Conservation (phyloP, 371 early-diverging fungal genomes). For the Circinella umbellata region DNA sequence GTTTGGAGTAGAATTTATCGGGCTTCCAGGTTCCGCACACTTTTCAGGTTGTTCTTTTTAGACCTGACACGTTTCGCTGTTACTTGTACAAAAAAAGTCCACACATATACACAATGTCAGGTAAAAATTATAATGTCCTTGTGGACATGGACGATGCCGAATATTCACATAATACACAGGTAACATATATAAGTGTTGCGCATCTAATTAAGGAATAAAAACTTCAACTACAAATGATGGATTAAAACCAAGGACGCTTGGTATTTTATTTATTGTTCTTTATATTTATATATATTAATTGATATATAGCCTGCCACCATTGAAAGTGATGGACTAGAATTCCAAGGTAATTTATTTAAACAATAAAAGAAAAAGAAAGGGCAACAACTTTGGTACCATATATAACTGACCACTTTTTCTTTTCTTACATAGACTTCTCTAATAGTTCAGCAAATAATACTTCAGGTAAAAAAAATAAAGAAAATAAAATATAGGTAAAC, state of each 20-base stretch:
- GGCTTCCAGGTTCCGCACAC: no score
- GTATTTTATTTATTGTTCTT: neutral
- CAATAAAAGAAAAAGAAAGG: neutral
- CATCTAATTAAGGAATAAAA: neutral
- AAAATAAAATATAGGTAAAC: neutral
- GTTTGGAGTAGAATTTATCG: no score
- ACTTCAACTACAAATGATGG: no score
- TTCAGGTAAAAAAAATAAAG: constrained; percentile 12
- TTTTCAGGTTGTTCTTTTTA: no score
- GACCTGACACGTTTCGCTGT: no score
- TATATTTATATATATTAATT: no score
- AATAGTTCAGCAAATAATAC: constrained; percentile 17
- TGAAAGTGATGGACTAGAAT: constrained; percentile 58
- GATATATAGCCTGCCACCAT: constrained; percentile 46
- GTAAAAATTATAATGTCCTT: constrained; percentile 54
- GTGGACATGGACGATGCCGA: constrained; percentile 55
- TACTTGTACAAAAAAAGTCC: neutral
- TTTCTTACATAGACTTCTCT: constrained; percentile 22
- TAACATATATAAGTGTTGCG: constrained; percentile 20
- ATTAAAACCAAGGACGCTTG: neutral
- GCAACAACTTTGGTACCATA: neutral
- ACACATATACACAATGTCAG: constrained; percentile 24
- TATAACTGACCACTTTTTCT: neutral
- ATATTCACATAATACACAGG: constrained; percentile 28
- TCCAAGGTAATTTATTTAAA: constrained; percentile 41